A percentile compares a stretch with the other conserved stretches of the same genome.
phyloP scores from a whole-genome alignment of 495 filamentous ascomycete species.

The Hypoxylon crocopeplum region DNA sequence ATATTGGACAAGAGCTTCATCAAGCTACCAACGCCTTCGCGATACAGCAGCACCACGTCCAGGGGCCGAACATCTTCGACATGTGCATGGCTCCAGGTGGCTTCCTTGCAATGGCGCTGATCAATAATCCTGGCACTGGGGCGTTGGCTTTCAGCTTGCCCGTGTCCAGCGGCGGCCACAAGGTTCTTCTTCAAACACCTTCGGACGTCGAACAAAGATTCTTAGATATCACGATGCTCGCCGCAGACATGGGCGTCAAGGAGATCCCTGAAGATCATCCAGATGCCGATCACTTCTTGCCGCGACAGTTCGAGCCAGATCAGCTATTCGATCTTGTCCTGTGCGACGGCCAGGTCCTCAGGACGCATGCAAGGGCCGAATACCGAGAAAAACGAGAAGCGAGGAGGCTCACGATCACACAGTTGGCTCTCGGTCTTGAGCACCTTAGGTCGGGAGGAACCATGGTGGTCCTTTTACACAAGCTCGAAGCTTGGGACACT shows the following conservation, averaged over 20 bases:
- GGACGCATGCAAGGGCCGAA: conserved; percentile 49
- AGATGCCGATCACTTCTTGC: conserved; percentile 50
- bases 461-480: conserved; percentile 60
- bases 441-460: conserved; percentile 54
- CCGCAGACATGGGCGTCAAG: conserved; percentile 58
- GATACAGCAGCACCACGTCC: conserved; percentile 44
- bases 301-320: conserved; percentile 31
- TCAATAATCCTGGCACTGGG: conserved; percentile 44
- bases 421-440: conserved; percentile 58
- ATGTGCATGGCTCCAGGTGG: conserved; percentile 66
- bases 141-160: conserved; percentile 55
- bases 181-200: conserved; percentile 41
- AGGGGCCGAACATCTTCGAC: conserved; percentile 52
- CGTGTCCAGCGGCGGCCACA: conserved; percentile 48
- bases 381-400: conserved; percentile 55
- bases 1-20: conserved; percentile 22
- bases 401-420: conserved; percentile 46
- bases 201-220: conserved; percentile 35
- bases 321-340: conserved; percentile 60
- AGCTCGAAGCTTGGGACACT: conserved; percentile 51
- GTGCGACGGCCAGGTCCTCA: conserved; percentile 64
- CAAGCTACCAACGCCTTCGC: conserved; percentile 40
- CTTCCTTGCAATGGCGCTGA: conserved; percentile 49
- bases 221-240: conserved; percentile 63
- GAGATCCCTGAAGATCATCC: conserved; percentile 52